These are phyloP conservation scores for Dactylellina leptospora DNA, from an alignment of 2,329 filamentous ascomycete genomes.

Conservation along the genomic window DNA sequence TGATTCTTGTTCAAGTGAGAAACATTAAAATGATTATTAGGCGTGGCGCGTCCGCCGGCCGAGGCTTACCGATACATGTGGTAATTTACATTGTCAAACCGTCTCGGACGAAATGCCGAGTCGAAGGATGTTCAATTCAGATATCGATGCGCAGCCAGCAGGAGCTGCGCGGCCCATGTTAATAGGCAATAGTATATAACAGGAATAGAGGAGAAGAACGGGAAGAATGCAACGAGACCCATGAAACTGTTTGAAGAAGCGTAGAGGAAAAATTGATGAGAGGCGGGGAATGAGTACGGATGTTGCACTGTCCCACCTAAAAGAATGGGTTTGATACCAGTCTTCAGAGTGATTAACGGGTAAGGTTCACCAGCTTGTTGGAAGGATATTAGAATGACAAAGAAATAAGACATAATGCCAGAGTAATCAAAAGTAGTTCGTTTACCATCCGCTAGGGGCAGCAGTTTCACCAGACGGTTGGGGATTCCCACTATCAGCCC, in stretches of 20 bases:
- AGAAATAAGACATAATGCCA: neutral
- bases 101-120: too few species aligned
- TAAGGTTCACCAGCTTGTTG: too few species aligned
- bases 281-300: too few species aligned
- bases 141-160: too few species aligned
- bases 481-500: slow-evolving; percentile 64
- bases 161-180: too few species aligned
- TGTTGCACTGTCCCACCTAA: too few species aligned
- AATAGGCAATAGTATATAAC: slow-evolving; percentile 9
- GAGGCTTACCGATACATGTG: too few species aligned
- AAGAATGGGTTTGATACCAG: slow-evolving; percentile 14
- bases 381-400: neutral
- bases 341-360: slow-evolving; percentile 2
- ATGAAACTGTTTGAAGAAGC: slow-evolving; percentile 30
- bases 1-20: too few species aligned
- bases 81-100: too few species aligned
- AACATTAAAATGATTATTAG: too few species aligned
- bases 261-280: slow-evolving; percentile 35
- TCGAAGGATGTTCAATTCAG: too few species aligned
- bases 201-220: slow-evolving; percentile 3
- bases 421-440: neutral
- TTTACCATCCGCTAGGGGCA: slow-evolving; percentile 52
- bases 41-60: too few species aligned
- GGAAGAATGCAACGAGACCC: slow-evolving; percentile 16
- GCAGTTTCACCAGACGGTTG: slow-evolving; percentile 59